These are phyloP conservation scores for Crassisporium funariophilum DNA, from an alignment of 768 basidiomycete species.

Conservation along the genomic window DNA sequence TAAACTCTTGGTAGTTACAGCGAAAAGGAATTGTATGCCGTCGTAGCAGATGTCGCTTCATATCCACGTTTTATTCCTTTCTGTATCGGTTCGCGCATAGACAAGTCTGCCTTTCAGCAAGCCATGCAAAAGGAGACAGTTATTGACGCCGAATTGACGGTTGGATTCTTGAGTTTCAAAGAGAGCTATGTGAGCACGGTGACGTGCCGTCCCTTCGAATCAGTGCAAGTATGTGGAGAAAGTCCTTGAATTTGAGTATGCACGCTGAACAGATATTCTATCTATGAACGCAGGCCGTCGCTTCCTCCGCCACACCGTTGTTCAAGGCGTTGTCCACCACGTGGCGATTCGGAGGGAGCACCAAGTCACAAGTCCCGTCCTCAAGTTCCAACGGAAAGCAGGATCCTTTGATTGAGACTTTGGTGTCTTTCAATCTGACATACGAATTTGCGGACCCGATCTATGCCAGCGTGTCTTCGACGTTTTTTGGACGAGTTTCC, in stretches of 20 bases:
- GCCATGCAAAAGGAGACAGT: constrained; percentile 35
- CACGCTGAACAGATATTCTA: background rate
- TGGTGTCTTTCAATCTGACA: constrained; percentile 81
- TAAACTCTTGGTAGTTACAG: constrained; percentile 57
- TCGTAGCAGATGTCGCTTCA: constrained; percentile 86
- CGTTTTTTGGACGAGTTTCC: constrained; percentile 87
- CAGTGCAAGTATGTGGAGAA: constrained; percentile 66
- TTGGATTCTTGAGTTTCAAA: constrained; percentile 84
- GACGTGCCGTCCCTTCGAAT: constrained; percentile 74
- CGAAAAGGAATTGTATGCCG: constrained; percentile 74
- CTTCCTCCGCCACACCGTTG: constrained; percentile 25
- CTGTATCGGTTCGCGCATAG: constrained; percentile 73
- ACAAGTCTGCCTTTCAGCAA: constrained; percentile 36
- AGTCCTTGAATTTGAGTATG: background rate
- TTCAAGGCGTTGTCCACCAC: constrained; percentile 27
- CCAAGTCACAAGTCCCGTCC: background rate
- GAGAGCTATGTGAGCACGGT: constrained; percentile 90
- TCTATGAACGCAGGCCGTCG: constrained; percentile 17
- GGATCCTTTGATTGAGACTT: constrained; percentile 48
- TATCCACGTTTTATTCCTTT: constrained; percentile 91
- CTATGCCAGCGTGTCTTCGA: constrained; percentile 78
- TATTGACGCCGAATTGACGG: constrained; percentile 84
- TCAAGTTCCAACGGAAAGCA: background rate
- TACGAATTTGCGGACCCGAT: constrained; percentile 89
- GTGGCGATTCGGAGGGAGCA: constrained; percentile 21